Percentiles rank a stretch among this genome's conserved stretches.
These are phyloP conservation scores for Suillus luteus DNA, from an alignment of 768 basidiomycete species.

Conservation along the genomic window DNA sequence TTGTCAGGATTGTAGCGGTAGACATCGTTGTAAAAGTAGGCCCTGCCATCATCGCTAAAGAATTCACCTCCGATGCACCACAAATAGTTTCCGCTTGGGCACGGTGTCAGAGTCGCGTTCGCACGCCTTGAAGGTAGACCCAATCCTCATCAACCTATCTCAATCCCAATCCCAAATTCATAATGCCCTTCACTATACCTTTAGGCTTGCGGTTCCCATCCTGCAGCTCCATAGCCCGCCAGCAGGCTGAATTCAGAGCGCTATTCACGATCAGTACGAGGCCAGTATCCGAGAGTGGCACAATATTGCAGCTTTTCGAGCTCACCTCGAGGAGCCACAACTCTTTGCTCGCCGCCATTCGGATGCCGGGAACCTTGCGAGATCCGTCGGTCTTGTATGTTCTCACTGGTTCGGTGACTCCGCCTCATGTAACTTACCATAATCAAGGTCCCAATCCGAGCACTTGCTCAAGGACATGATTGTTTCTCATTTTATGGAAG, in stretches of 20 bases:
- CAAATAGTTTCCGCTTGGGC: slow-evolving; percentile 77
- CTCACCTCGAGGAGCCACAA: background rate
- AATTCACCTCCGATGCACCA: slow-evolving; percentile 89
- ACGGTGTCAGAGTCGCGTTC: slow-evolving; percentile 79
- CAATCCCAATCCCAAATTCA: background rate
- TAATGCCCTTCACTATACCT: background rate
- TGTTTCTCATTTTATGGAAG: background rate
- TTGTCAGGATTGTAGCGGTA: slow-evolving; percentile 87
- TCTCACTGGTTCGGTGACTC: background rate
- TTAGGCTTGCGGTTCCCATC: background rate
- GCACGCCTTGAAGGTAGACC: slow-evolving; percentile 83
- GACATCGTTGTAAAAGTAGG: slow-evolving; percentile 86
- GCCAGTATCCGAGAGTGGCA: background rate
- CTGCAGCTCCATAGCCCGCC: too few relatives aligned
- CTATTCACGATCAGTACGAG: slow-evolving; percentile 1
- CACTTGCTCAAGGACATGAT: slow-evolving; percentile 1
- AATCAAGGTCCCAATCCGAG: background rate
- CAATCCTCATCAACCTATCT: background rate
- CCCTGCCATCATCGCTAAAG: slow-evolving; percentile 83
- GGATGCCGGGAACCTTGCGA: background rate
- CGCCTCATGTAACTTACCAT: background rate
- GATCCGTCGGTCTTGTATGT: background rate
- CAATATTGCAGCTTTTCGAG: background rate
- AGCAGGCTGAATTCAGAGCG: background rate
- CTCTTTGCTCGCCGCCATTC: too few relatives aligned